Evolutionary conservation across 495 filamentous ascomycete genomes (phyloP).

Genomic region (Daldinia loculata): DNA sequence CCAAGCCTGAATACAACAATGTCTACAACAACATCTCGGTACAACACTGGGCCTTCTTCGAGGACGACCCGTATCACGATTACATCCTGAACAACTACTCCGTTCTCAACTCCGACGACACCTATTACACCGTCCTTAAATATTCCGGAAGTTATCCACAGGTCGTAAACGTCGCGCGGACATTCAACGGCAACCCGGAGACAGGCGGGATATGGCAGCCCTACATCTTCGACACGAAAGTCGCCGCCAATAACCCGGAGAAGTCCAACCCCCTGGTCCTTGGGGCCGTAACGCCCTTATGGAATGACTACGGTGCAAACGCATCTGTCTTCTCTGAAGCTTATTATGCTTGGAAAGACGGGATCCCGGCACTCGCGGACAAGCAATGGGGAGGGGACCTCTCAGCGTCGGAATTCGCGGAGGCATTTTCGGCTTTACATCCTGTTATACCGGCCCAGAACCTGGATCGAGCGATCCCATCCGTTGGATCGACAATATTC

Average conservation of each 20-base stretch:
- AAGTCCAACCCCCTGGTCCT: slow-evolving; percentile 51
- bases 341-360: slow-evolving; percentile 59
- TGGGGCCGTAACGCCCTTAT: slow-evolving; percentile 56
- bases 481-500: slow-evolving; percentile 52
- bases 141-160: slow-evolving; percentile 58
- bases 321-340: slow-evolving; percentile 56
- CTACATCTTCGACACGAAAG: slow-evolving; percentile 56
- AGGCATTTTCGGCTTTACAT: slow-evolving; percentile 51
- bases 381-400: slow-evolving; percentile 65
- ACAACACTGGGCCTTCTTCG: slow-evolving; percentile 54
- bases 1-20: slow-evolving; percentile 52
- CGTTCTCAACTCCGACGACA: slow-evolving; percentile 62
- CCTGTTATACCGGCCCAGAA: slow-evolving; percentile 56
- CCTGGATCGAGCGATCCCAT: slow-evolving; percentile 54
- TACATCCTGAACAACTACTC: slow-evolving; percentile 61
- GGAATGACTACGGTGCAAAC: slow-evolving; percentile 64
- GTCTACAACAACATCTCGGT: slow-evolving; percentile 54
- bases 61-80: slow-evolving; percentile 57
- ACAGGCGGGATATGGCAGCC: slow-evolving; percentile 54
- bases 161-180: slow-evolving; percentile 49
- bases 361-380: slow-evolving; percentile 60
- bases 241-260: slow-evolving; percentile 56
- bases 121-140: slow-evolving; percentile 59
- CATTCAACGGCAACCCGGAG: slow-evolving; percentile 57
- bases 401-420: slow-evolving; percentile 49